Base-by-base conservation (phyloP, 2,329 filamentous ascomycete genomes). In the Didymella glomerata region DNA sequence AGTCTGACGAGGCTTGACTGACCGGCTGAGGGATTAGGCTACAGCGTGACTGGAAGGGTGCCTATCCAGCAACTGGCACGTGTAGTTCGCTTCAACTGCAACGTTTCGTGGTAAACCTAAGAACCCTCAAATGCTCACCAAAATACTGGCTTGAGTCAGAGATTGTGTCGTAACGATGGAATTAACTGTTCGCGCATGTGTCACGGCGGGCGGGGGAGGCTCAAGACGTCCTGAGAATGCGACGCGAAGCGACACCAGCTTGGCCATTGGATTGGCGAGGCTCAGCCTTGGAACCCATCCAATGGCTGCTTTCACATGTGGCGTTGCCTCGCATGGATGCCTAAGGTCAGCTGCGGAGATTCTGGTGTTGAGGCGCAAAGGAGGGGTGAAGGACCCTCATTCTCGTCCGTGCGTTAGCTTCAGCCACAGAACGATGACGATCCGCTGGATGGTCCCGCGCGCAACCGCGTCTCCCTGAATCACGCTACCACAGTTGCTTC, bases 331-430 rank as follows among this genome's bases (percentile, higher is more conserved):
- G 48, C 48, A 54, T 52, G 44, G 49, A 59, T 54, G 64, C 59
- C 62, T 67, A 49, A 64, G 50, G 60, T 63, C 61, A 66, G 56
- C 56, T 64, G 63, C 60, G 51, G 53, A 60, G 64, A 34, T 32
- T 28, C 55, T 60, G 52, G 60, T 65, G 63, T 62, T 63, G 54
- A 63, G 54, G 49, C 54, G 45, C 16, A 27, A 38, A 48, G 38
- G 42, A 36, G 60, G 64, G 28, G 60, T 41, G 42, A 54, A 45
- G 18, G 27, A 38, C 27, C 28, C 40, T 18, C 13, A 20, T 13
- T 13, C 22, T n/a, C 22, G 48, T 54, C 40, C 25, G 41, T 46
- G 49, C 48, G 52, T 44, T 40, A 58, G 58, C 52, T 64, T 47
- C 61, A 66, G 57, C 59, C 65, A 62, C 65, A 56, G 16, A 27